phyloP scores from a whole-genome alignment of 1,139 yeast species.

The Ogataea hybrid region DNA sequence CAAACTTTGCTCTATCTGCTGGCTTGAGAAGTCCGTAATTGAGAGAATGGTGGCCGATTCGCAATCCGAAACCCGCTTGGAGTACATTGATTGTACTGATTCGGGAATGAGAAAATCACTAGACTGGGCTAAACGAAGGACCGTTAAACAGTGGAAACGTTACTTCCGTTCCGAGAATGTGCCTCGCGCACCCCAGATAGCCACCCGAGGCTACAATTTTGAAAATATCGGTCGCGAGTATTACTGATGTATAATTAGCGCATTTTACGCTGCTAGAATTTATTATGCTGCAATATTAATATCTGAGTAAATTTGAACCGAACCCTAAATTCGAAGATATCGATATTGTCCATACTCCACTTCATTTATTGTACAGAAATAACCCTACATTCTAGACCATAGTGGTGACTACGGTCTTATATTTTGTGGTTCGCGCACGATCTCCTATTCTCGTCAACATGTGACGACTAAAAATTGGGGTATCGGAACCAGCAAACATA shows the following conservation, averaged over 20 bases:
- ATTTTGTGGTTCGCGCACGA: neutral
- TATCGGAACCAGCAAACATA: neutral
- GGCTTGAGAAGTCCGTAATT: slow-evolving; percentile 48
- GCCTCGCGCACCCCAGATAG: neutral
- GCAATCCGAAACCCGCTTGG: slow-evolving; percentile 21
- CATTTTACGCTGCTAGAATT: neutral
- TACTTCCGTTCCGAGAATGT: slow-evolving; percentile 16
- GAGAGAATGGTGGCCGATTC: slow-evolving; percentile 26
- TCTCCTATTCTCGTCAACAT: neutral
- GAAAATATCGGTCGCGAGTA: slow-evolving; percentile 18
- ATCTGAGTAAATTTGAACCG: too few species aligned
- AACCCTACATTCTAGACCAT: neutral
- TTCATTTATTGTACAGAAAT: too few species aligned
- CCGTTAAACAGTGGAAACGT: slow-evolving; percentile 27
- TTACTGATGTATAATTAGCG: slow-evolving; percentile 3
- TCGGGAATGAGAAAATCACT: slow-evolving; percentile 59
- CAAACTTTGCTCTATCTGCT: slow-evolving; percentile 47
- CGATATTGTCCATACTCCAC: too few species aligned
- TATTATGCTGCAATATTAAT: neutral
- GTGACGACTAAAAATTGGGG: neutral
- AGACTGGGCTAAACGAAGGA: slow-evolving; percentile 47
- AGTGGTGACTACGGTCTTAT: neutral
- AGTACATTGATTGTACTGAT: slow-evolving; percentile 44
- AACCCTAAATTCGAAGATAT: too few species aligned
- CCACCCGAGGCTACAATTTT: slow-evolving; percentile 1